These are phyloP conservation scores for Leishmania aethiopica DNA, from an alignment of 208 protist species.

Conservation along the genomic window DNA sequence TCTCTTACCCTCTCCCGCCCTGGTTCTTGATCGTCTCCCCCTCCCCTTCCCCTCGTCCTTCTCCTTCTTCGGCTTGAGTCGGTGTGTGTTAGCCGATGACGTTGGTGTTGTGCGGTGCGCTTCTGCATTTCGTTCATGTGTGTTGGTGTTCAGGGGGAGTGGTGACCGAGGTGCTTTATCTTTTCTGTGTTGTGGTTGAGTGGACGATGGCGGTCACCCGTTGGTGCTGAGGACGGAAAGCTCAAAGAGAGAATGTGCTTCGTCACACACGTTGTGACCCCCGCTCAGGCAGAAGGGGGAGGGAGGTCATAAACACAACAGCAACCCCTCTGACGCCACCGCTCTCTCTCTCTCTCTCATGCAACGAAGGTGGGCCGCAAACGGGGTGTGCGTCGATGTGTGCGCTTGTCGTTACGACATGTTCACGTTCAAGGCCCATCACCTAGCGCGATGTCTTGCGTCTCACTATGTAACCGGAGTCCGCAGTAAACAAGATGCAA, in stretches of 20 bases:
- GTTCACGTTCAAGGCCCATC: not conserved
- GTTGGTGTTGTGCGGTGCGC: not conserved
- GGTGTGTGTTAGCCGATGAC: not conserved
- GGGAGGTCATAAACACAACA: not conserved
- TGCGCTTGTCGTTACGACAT: not conserved
- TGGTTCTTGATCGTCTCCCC: not conserved
- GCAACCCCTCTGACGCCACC: not conserved
- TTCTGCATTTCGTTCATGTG: slow-evolving; percentile 15
- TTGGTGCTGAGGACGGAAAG: not conserved
- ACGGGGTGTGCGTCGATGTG: not conserved
- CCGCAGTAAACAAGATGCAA: not conserved
- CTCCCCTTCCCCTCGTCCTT: not conserved
- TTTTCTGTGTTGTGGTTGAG: not conserved
- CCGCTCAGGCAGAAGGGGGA: not conserved
- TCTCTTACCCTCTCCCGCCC: not conserved
- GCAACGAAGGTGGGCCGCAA: not conserved
- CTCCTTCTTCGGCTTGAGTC: not conserved
- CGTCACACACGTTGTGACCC: not conserved
- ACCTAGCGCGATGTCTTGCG: not conserved
- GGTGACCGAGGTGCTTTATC: not conserved
- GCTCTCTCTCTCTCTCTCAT: not conserved
- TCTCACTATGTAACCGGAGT: not conserved
- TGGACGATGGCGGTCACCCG: not conserved
- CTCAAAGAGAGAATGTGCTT: not conserved
- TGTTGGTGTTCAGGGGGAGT: not conserved